A percentile compares a stretch with the other conserved stretches of the same genome.
phyloP scores from a whole-genome alignment of 2,329 filamentous ascomycete species.

The Helicocarpus griseus region DNA sequence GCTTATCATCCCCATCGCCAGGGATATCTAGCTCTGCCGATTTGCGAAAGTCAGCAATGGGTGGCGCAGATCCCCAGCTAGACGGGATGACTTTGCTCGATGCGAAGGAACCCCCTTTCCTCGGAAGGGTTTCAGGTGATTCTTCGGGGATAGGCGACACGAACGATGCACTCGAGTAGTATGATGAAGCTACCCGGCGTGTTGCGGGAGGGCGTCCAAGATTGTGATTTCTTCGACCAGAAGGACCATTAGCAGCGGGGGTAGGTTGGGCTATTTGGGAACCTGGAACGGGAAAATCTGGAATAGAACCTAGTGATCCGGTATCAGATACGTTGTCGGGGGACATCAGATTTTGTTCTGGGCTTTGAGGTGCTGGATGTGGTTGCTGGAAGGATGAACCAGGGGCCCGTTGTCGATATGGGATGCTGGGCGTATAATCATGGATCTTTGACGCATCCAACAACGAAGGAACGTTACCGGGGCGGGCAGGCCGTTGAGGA shows the following conservation, averaged over 20 bases:
- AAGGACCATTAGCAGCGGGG: conserved; percentile 12
- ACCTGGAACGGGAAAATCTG: conserved; percentile 19
- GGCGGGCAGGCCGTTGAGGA: conserved; percentile 34
- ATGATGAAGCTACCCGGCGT: conserved; percentile 30
- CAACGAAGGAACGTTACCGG: conserved; percentile 27
- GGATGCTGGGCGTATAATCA: conserved; percentile 18
- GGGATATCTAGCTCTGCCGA: conserved; percentile 16
- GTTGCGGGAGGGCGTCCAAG: conserved; percentile 23
- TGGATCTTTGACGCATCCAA: conserved; percentile 27
- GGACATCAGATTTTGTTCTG: conserved; percentile 17
- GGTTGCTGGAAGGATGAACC: background rate
- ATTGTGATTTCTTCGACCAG: conserved; percentile 19
- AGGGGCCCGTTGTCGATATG: conserved; percentile 14
- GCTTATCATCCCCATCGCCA: conserved; percentile 15
- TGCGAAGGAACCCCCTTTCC: conserved; percentile 52
- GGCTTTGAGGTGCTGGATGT: background rate
- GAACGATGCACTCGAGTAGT: conserved; percentile 52
- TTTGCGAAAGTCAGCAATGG: conserved; percentile 38
- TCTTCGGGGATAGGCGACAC: conserved; percentile 72
- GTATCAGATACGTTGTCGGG: conserved; percentile 13
- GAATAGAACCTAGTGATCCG: conserved; percentile 15
- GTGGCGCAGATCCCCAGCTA: conserved; percentile 49
- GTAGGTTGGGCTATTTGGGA: conserved; percentile 16
- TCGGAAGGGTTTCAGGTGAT: conserved; percentile 42
- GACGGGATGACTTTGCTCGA: conserved; percentile 65